These are phyloP conservation scores for Ascochyta clinopodiicola DNA, from an alignment of 2,329 filamentous ascomycete genomes.

Conservation along the genomic window DNA sequence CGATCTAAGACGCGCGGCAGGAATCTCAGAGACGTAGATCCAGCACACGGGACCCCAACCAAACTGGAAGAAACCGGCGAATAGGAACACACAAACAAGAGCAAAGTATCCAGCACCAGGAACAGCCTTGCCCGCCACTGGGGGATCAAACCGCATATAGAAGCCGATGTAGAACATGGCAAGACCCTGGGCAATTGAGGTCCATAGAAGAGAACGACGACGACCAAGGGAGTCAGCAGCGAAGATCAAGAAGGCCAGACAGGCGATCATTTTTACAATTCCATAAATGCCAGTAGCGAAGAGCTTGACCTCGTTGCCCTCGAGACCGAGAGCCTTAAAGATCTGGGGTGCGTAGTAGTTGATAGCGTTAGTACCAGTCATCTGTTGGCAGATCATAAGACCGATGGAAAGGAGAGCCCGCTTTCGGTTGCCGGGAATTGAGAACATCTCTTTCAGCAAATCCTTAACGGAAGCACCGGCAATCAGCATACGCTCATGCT, in stretches of 20 bases:
- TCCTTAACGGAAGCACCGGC: constrained; percentile 56
- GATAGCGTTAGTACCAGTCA: constrained; percentile 64
- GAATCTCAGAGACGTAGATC: constrained; percentile 76
- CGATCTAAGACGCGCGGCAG: constrained; percentile 68
- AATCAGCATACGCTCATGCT: constrained; percentile 64
- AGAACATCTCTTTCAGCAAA: constrained; percentile 54
- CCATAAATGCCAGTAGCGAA: constrained; percentile 79
- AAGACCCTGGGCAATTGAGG: constrained; percentile 65
- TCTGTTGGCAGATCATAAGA: constrained; percentile 72
- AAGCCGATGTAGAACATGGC: constrained; percentile 76
- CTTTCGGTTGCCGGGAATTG: constrained; percentile 61
- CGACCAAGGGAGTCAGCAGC: constrained; percentile 74
- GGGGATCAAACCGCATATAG: constrained; percentile 69
- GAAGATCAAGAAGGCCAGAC: constrained; percentile 69
- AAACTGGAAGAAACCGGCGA: constrained; percentile 68
- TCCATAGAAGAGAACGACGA: constrained; percentile 68
- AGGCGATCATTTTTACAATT: constrained; percentile 71
- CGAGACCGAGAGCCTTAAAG: constrained; percentile 69
- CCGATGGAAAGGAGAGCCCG: constrained; percentile 70
- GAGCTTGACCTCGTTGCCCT: constrained; percentile 63
- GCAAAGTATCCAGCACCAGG: constrained; percentile 73
- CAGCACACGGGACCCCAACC: constrained; percentile 74
- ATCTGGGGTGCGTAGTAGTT: constrained; percentile 75
- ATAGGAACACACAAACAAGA: constrained; percentile 74
- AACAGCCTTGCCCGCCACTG: constrained; percentile 60